phyloP scores from a whole-genome alignment of 768 basidiomycete genomes.

The Gautieria morchelliformis region DNA sequence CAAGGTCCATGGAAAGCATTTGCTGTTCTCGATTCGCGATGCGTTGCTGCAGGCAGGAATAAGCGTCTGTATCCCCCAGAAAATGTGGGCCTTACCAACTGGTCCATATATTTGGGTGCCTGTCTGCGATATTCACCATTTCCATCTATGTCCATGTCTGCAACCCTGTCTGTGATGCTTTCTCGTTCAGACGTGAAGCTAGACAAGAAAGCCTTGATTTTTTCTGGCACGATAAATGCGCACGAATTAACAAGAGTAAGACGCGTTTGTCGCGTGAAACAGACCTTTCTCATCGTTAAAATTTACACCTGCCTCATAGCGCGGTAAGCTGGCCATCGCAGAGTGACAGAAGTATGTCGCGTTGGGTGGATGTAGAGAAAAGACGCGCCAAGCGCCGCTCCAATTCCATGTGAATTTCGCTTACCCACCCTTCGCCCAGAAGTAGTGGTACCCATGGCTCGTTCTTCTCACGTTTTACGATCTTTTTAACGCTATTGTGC shows the following conservation, averaged over 20 bases:
- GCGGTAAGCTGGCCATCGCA: constrained; percentile 5
- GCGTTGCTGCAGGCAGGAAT: constrained; percentile 50
- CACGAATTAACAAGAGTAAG: background rate
- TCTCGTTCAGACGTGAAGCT: constrained; percentile 48
- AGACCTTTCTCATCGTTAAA: constrained; percentile 69
- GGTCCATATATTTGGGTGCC: constrained; percentile 69
- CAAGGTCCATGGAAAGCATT: constrained; percentile 79
- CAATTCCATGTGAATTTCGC: no score
- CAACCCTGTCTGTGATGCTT: constrained; percentile 61
- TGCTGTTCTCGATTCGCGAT: constrained; percentile 92
- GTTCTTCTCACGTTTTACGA: no score
- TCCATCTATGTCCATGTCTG: constrained; percentile 59
- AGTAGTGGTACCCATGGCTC: no score
- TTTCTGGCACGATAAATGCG: constrained; percentile 31
- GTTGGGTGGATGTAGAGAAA: background rate
- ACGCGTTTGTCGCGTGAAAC: constrained; percentile 6
- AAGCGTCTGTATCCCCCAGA: constrained; percentile 12
- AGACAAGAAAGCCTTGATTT: constrained; percentile 62
- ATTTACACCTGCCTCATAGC: constrained; percentile 30
- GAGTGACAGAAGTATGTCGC: background rate
- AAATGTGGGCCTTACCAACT: constrained; percentile 48
- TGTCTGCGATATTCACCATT: constrained; percentile 30
- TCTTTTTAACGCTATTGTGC: no score
- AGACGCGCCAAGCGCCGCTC: background rate
- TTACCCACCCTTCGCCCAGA: no score